Base-by-base conservation (phyloP, 2,329 filamentous ascomycete genomes). In the Reticulascus tulasneorum region DNA sequence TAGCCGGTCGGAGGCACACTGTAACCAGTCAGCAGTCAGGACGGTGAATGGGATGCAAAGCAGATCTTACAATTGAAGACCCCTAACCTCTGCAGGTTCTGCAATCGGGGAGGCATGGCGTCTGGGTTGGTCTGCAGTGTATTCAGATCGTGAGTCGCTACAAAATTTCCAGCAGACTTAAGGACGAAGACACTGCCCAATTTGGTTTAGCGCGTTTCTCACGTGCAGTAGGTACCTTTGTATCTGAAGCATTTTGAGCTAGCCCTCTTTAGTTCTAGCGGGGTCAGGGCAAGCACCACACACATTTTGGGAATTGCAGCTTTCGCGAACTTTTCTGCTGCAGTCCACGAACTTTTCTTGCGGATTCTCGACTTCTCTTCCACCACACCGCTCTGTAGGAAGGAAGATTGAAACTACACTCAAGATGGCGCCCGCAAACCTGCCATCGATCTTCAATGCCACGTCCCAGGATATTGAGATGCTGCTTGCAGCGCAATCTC, bases 381-480 rank as follows among this genome's bases (percentile, higher is more conserved):
- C 45, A 55, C 47, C 52, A 48, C 28, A 44, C 33, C 40, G 29
- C 37, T 29, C 40, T 31, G 36, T 40, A n/a, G 40, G 40, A 42
- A 42, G 40, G 40, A 40, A 40, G 39, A 42, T 39, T 38, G 34
- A 38, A 25, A 38, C 36, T 31, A 8, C 29, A 32, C 35, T 39
- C 82, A 93, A 82, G 67, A 96, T 96, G 91, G 88, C 90, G 66
- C 86, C 91, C 68, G 79, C 82, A 62, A 94, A 96, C 77, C 85
- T 96, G 55, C 93, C 93, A 67, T 77, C 90, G 54, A 77, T 85
- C 63, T 95, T 98, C 84, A 93, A 95, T 79, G 87, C 93, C 64
- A 97, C 93, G 62, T 84, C 83, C 66, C 83, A 94, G 77, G 93
- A 98, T 78, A 94, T 98, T 75, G 93, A 98, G 86, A 93, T 90